Evolutionary conservation across 2,329 filamentous ascomycete species (phyloP), one percentile per base, ranked within the genome.

Genomic region (Parasarocladium wereldwijsianum): DNA sequence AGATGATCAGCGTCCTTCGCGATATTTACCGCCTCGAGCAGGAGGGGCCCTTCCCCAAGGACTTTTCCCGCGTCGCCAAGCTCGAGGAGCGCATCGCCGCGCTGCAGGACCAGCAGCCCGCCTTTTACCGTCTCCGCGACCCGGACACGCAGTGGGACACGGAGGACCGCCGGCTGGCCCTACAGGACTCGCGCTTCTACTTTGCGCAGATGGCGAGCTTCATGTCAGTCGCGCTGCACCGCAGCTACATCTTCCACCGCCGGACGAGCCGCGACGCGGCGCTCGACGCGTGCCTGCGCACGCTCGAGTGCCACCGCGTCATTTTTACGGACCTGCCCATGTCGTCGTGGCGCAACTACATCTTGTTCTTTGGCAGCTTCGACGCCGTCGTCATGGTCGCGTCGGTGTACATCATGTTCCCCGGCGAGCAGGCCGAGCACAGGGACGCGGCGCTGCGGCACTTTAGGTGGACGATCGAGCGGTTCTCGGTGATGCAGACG

Each of bases 341-440:
- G 11, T 55, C 63, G 24, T 62, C 70, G 29, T 73, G 54, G 54
- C 50, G 47, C 31, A 54, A 57, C 15, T 69, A 69, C 38, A 56
- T 62, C 11, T 53, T 76, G 4, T 74, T 75, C 43, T 73, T 72
- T 31, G 68, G 67, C 31, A 74, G 67, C 6, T 76, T 76, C 35
- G 71, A 76, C 40, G 70, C 71, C 10, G 63, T 74, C 13, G 66
- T 76, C 11, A 55, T 76, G 32, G 57, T 74, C 31, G 64, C 70
- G 0, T 64, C 67, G 12, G 64, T 75, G 18, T 73, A 67, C 42
- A 73, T 76, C 19, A 44, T 76, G 7, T 72, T 72, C 36, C 70
- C 70, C 1, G 14, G 24, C 16, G 23, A 27, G 23, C 22, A 31
- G 11, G 22, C 15, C 24, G 20, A 33, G 18, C 16, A 42, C 13